Conservation (phyloP, 352 stramenopile genomes). For the Peronospora destructor region DNA sequence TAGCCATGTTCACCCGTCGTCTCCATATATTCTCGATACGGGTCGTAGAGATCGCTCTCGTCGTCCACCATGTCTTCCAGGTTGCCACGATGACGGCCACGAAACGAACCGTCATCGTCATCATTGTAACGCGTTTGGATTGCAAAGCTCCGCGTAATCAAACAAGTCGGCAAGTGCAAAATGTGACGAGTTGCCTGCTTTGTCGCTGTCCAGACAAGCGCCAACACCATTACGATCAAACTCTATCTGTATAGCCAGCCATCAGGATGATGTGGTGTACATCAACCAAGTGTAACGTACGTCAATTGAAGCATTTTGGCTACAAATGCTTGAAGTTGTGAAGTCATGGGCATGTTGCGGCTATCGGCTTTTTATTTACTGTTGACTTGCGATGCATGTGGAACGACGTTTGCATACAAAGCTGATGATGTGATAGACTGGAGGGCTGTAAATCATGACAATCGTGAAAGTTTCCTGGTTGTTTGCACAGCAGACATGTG, state of each 20-base stretch:
- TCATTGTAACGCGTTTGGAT: slow-evolving; percentile 14
- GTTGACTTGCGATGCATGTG: no score
- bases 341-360: no score
- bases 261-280: slow-evolving; percentile 12
- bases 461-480: no score
- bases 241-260: slow-evolving; percentile 23
- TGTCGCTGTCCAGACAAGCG: slow-evolving; percentile 39
- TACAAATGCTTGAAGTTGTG: no score
- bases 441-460: no score
- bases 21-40: slow-evolving; percentile 80
- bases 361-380: no score
- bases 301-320: no score
- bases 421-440: no score
- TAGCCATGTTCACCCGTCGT: slow-evolving; percentile 57
- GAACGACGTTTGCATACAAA: no score
- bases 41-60: slow-evolving; percentile 53
- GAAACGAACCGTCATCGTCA: slow-evolving; percentile 26
- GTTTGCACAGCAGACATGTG: no score
- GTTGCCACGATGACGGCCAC: slow-evolving; percentile 19
- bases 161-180: slow-evolving; percentile 11
- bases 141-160: slow-evolving; percentile 11
- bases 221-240: slow-evolving; percentile 33
- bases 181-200: slow-evolving; percentile 22
- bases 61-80: slow-evolving; percentile 15
- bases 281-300: background rate